Base-by-base conservation (phyloP, 192 early-diverging fungal genomes). In the Podila minutissima region DNA sequence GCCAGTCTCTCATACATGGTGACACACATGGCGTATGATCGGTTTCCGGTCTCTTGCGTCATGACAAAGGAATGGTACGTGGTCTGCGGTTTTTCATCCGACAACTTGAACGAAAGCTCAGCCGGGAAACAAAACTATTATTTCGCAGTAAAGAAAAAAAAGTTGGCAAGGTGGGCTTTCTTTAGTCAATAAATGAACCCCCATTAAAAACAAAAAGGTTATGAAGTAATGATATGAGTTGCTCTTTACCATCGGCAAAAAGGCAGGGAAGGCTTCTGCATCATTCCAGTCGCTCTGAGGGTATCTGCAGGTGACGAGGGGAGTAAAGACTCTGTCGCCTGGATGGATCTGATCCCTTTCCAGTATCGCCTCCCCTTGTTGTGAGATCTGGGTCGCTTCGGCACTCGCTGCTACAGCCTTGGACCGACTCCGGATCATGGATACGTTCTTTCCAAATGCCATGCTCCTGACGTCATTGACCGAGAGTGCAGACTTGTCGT, bases 41-140 rank as follows among this genome's bases (percentile, higher is more conserved):
- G 64, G n/a, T 72, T 82, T 26, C 83, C 83, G 19, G 74, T 75
- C 63, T 84, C 83, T 57, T 84, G 83, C 0, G 83, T 84, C 83
- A 84, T 84, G 10, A 84, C 83, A 63, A 84, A 84, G 19, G 76
- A 79, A 29, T 84, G 83, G 35, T 71, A 84, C 9, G 83, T 84
- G 4, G 83, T 76, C 19, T 74, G 7, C 31, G 83, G 83, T 2
- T 59, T 63, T 29, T 73, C 69, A 8, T 65, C 62, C 31, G 69
- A 69, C 10, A 76, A 46, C 35, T 72, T 66, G 37, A 84, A 66
- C 22, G 66, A 72, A 17, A 84, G 48, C 9, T 74, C 83, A 58
- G 72, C 78, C 22, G 83, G 83, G 66, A 84, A 84, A 59, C 83
- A 84, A 65, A 84, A 84, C 83, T 84, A n/a, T 69, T 22, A 59